These are phyloP conservation scores for Eucalyptus leucophloia DNA, from an alignment of 345 rosid species.

Conservation along the genomic window DNA sequence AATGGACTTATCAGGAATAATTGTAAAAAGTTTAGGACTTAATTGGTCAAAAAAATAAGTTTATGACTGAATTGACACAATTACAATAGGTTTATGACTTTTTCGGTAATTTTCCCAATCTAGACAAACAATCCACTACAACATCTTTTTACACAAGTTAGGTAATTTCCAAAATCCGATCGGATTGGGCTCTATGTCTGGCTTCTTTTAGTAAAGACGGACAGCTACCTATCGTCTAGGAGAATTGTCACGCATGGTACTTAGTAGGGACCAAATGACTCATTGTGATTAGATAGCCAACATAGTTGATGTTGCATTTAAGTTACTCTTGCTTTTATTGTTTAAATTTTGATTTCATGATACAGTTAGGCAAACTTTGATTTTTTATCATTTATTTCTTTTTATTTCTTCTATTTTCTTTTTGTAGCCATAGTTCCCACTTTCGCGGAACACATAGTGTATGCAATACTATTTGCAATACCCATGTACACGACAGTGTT, in stretches of 20 bases:
- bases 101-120: neutral
- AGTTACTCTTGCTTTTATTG: neutral
- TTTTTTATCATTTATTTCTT: neutral
- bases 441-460: slow-evolving; percentile 29
- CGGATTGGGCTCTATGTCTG: neutral
- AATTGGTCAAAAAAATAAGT: no score
- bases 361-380: neutral
- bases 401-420: neutral
- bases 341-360: neutral
- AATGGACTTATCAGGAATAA: no score
- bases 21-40: no score
- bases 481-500: neutral
- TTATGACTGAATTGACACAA: no score
- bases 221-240: neutral
- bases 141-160: neutral
- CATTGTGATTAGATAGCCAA: neutral
- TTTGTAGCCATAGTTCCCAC: slow-evolving; percentile 42
- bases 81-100: no score
- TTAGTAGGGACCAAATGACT: neutral
- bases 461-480: slow-evolving; percentile 20
- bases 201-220: neutral
- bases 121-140: neutral
- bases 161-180: neutral
- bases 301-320: neutral
- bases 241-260: neutral